Conservation (phyloP, 192 early-diverging fungal genomes). For the Coemansia aciculifera region DNA sequence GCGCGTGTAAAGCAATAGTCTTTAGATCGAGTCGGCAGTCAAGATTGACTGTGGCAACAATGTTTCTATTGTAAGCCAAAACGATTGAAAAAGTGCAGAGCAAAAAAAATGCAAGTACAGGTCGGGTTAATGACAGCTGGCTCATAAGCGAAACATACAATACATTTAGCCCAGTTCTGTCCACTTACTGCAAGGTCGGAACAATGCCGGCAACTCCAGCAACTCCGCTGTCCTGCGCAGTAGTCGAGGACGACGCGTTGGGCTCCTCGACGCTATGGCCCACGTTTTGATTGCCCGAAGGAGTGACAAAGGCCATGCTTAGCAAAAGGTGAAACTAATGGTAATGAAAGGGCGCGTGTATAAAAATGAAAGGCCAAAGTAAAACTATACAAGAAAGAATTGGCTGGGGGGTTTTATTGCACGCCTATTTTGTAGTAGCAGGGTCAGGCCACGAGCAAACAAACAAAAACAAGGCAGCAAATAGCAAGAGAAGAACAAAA, state of each 20-base stretch:
- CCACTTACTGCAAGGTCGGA: conserved; percentile 46
- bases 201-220: conserved; percentile 49
- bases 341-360: background rate
- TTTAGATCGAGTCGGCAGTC: conserved; percentile 97
- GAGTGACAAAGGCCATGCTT: conserved; percentile 49
- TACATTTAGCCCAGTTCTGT: background rate
- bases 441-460: background rate
- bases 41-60: conserved; percentile 98
- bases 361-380: background rate
- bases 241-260: conserved; percentile 1
- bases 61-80: conserved; percentile 67
- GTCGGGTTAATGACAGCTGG: background rate
- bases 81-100: background rate
- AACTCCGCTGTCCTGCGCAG: conserved; percentile 13
- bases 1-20: conserved; percentile 98
- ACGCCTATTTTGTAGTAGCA: conserved; percentile 9
- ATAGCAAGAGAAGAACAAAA: conserved; percentile 10
- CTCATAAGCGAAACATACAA: background rate
- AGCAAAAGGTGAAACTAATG: background rate
- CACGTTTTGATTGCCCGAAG: conserved; percentile 28
- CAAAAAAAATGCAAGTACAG: background rate
- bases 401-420: background rate
- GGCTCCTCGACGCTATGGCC: conserved; percentile 11
- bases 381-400: conserved; percentile 1
- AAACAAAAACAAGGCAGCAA: conserved; percentile 8